A percentile compares a stretch with the other conserved stretches of the same genome.
Conservation (phyloP, 345 rosid genomes). For the Lepidium sativum region DNA sequence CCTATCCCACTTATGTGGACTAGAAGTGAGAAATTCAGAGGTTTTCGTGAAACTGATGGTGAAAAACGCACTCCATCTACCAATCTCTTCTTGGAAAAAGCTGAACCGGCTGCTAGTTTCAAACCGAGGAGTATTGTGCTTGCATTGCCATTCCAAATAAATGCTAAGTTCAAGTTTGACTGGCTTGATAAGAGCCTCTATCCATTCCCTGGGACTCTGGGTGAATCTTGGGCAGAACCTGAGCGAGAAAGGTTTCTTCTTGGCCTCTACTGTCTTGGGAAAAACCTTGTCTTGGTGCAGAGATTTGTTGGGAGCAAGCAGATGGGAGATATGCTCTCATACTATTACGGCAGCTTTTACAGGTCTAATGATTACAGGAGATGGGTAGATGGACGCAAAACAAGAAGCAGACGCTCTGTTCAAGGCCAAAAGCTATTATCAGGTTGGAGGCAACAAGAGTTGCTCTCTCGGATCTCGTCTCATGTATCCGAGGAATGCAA, state of each 20-base stretch:
- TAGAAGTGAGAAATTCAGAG: slow-evolving; percentile 33
- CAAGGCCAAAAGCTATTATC: slow-evolving; percentile 53
- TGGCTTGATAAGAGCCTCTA: slow-evolving; percentile 26
- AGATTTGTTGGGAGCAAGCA: slow-evolving; percentile 45
- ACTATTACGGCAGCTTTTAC: slow-evolving; percentile 64
- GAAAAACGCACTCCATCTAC: not conserved
- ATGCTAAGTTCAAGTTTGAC: slow-evolving; percentile 24
- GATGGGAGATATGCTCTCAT: slow-evolving; percentile 56
- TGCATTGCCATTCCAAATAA: slow-evolving; percentile 25
- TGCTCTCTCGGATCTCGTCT: slow-evolving; percentile 43
- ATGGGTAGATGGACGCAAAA: slow-evolving; percentile 63
- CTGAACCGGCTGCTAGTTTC: not conserved
- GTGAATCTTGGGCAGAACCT: slow-evolving; percentile 37
- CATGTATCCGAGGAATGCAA: slow-evolving; percentile 42
- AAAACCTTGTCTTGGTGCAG: slow-evolving; percentile 46
- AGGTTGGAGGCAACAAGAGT: slow-evolving; percentile 64
- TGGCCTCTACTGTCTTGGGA: slow-evolving; percentile 64
- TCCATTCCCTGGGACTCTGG: slow-evolving; percentile 48
- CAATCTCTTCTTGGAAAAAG: not conserved
- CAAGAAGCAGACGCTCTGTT: slow-evolving; percentile 38
- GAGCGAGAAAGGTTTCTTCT: slow-evolving; percentile 56
- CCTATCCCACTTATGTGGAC: slow-evolving; percentile 53
- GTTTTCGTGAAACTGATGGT: slow-evolving; percentile 24
- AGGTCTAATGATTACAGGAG: slow-evolving; percentile 40
- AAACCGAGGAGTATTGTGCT: slow-evolving; percentile 28